phyloP scores from a whole-genome alignment of 2,329 filamentous ascomycete genomes.

The Aspergillus pseudoglaucus region DNA sequence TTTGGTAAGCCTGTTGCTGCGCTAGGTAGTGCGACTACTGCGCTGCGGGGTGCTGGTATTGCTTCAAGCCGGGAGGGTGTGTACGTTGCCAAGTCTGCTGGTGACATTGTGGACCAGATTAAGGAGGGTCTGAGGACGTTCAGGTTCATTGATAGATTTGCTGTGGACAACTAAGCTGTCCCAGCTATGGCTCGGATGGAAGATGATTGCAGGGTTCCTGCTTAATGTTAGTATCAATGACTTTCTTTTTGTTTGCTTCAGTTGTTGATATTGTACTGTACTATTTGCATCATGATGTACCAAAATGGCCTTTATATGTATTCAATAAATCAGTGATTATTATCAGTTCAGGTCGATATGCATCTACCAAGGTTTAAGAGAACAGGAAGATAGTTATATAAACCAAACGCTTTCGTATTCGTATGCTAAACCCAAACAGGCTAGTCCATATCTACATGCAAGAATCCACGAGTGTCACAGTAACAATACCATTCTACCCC shows the following conservation, averaged over 20 bases:
- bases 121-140: slow-evolving; percentile 57
- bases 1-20: slow-evolving; percentile 66
- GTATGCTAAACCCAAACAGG: neutral
- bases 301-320: neutral
- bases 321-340: neutral
- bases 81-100: slow-evolving; percentile 22
- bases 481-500: neutral
- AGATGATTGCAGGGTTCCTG: neutral
- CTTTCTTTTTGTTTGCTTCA: neutral
- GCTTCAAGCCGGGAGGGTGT: slow-evolving; percentile 30
- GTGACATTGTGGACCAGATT: slow-evolving; percentile 41
- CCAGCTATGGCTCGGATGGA: neutral
- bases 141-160: slow-evolving; percentile 60
- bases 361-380: too few species aligned
- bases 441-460: neutral
- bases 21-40: slow-evolving; percentile 42
- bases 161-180: slow-evolving; percentile 40
- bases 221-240: neutral
- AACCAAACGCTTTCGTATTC: neutral
- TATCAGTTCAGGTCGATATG: too few species aligned
- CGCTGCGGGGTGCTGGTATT: slow-evolving; percentile 43
- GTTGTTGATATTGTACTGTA: neutral
- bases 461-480: neutral
- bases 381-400: neutral
- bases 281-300: neutral